Percentiles rank a stretch among this genome's conserved stretches.
phyloP scores from a whole-genome alignment of 2,329 filamentous ascomycete species.

The Fusarium keratoplasticum region DNA sequence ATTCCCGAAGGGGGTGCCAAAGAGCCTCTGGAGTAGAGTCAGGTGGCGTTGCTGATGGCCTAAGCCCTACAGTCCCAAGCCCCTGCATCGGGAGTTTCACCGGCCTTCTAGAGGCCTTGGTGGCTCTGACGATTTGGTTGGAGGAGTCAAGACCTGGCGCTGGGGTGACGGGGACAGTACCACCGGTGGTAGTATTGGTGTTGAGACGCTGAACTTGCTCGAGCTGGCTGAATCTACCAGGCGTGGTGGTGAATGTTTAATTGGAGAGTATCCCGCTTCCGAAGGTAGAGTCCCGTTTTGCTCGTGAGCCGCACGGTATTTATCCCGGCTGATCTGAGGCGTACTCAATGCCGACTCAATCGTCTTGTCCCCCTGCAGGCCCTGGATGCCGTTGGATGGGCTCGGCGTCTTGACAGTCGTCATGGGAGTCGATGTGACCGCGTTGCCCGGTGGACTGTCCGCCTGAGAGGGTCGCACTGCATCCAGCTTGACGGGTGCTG shows the following conservation, averaged over 20 bases:
- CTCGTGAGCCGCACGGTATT: conserved; percentile 41
- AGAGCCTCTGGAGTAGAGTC: conserved; percentile 6
- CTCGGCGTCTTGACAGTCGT: conserved; percentile 38
- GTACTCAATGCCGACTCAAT: conserved; percentile 44
- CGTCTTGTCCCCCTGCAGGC: conserved; percentile 36
- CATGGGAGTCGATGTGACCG: conserved; percentile 29
- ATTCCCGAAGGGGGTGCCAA: neutral
- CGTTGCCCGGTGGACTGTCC: conserved; percentile 15
- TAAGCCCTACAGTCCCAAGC: conserved; percentile 9
- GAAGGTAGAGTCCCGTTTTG: conserved; percentile 54
- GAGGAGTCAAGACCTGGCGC: conserved; percentile 69
- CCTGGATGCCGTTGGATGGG: conserved; percentile 40
- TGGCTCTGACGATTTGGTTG: conserved; percentile 59
- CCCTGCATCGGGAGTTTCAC: conserved; percentile 20
- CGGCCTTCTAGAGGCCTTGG: conserved; percentile 32
- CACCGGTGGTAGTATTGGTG: conserved; percentile 66
- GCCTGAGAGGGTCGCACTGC: conserved; percentile 16
- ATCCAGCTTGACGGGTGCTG: conserved; percentile 40
- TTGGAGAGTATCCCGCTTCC: conserved; percentile 62
- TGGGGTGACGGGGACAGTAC: conserved; percentile 69
- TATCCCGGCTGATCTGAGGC: conserved; percentile 44
- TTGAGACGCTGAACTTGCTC: conserved; percentile 48
- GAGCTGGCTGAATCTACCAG: conserved; percentile 44
- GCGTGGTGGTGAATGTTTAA: conserved; percentile 63
- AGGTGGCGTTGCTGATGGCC: conserved; percentile 17